Evolutionary conservation across 2,329 filamentous ascomycete species (phyloP).

Genomic region (Talaromyces rugulosus): DNA sequence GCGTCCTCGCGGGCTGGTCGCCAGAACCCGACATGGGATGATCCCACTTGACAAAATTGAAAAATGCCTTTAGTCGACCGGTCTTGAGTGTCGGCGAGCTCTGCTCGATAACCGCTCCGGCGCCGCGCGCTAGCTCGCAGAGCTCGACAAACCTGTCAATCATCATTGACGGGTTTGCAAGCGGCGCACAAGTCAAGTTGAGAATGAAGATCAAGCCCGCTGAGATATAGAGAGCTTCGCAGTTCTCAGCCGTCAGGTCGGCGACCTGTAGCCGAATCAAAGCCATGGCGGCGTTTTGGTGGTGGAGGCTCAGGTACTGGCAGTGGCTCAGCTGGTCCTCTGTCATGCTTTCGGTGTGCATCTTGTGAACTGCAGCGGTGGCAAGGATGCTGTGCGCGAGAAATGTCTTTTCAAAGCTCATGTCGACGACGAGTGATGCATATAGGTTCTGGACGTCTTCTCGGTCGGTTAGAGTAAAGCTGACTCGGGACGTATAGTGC

Average conservation of each 20-base stretch:
- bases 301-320: background rate
- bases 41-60: background rate
- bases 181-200: background rate
- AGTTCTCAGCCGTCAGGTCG: background rate
- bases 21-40: background rate
- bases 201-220: background rate
- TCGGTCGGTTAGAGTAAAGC: background rate
- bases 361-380: background rate
- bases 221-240: background rate
- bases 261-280: background rate
- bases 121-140: background rate
- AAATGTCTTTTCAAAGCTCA: background rate
- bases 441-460: background rate
- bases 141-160: background rate
- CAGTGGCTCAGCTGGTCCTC: background rate
- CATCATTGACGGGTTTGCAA: background rate
- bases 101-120: background rate
- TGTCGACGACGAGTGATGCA: background rate
- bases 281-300: background rate
- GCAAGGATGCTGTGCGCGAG: background rate
- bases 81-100: background rate
- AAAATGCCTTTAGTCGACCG: background rate
- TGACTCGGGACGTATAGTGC: background rate
- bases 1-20: background rate
- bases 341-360: background rate